Conservation (phyloP, 106 monocot genomes). For the Amphibolis antarctica region DNA sequence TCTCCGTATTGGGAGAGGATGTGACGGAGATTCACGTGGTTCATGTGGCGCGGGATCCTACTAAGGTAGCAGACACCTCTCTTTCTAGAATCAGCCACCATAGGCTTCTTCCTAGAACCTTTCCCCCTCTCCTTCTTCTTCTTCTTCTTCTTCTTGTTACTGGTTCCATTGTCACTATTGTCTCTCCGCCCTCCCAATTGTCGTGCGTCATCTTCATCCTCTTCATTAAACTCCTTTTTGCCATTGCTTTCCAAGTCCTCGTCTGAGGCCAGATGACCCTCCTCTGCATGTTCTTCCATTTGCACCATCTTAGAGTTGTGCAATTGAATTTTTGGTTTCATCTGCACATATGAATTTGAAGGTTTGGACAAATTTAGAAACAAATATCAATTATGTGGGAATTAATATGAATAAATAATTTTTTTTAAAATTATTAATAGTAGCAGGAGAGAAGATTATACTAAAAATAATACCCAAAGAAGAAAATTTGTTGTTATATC, state of each 20-base stretch:
- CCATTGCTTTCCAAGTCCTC: not conserved
- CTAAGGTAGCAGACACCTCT: conserved; percentile 88
- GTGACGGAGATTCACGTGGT: conserved; percentile 70
- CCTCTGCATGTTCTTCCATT: too few species aligned
- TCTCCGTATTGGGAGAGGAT: conserved; percentile 70
- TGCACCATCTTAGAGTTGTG: too few species aligned
- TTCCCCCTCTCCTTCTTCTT: not conserved
- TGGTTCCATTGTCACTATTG: not conserved
- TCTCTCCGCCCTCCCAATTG: not conserved
- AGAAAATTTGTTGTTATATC: too few species aligned
- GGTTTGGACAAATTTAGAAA: too few species aligned
- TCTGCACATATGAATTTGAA: too few species aligned
- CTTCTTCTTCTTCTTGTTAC: not conserved
- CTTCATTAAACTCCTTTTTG: not conserved
- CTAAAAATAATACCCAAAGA: too few species aligned
- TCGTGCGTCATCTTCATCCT: not conserved
- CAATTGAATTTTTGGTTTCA: too few species aligned
- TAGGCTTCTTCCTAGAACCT: not conserved
- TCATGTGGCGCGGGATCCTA: conserved; percentile 74
- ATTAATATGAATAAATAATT: too few species aligned
- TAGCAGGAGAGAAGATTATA: too few species aligned
- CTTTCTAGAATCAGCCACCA: conserved; percentile 4
- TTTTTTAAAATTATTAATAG: too few species aligned
- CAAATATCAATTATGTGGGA: too few species aligned
- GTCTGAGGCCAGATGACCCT: too few species aligned